Base-by-base conservation (phyloP, 2,329 filamentous ascomycete genomes). In the Madurella mycetomatis region DNA sequence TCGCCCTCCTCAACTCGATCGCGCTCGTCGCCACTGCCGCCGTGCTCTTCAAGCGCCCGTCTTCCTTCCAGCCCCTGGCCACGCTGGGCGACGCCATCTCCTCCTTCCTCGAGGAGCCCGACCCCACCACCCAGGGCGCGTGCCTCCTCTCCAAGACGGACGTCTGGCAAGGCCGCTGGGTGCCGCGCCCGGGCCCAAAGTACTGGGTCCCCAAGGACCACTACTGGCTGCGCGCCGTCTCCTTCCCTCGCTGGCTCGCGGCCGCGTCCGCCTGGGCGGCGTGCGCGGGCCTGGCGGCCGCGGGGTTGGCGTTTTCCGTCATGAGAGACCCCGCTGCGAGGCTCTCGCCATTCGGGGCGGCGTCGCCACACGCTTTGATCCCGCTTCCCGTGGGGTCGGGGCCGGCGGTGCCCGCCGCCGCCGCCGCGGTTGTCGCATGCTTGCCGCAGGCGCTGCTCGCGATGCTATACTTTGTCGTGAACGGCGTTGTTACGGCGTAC, bases 11-110 rank as follows among this genome's bases (percentile, higher is more conserved):
- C 47, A 76, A 76, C 56, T 65, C 71, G 1, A 57, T 73, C 42
- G 67, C 67, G 5, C 64, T 74, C 43, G 63, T 71, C 17, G 52
- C 65, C 31, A 65, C 68, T n/a, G 67, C 62, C 54, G 56, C 60
- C 43, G 63, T 64, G 34, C 65, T 72, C 2, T 65, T 59, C 30
- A 60, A 55, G 31, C 56, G 53, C 31, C 65, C 64, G 15, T 73
- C 58, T 32, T 65, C 64, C 16, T 74, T 76, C 59, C 64, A 66
- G 15, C 77, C 76, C 1, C 70, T 81, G 4, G 72, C 75, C 15
- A 80, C 77, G 0, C 68, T 80, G 2, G 78, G 78, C 32, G 78
- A 81, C 57, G 75, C 75, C 30, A 66, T 81, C n/a, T 62, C 71
- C 5, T 80, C 77, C 1, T 80, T 81, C 53, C 71, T 81, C 44